These are phyloP conservation scores for Leishmania gerbilli DNA, from an alignment of 208 protist species.

Conservation along the genomic window DNA sequence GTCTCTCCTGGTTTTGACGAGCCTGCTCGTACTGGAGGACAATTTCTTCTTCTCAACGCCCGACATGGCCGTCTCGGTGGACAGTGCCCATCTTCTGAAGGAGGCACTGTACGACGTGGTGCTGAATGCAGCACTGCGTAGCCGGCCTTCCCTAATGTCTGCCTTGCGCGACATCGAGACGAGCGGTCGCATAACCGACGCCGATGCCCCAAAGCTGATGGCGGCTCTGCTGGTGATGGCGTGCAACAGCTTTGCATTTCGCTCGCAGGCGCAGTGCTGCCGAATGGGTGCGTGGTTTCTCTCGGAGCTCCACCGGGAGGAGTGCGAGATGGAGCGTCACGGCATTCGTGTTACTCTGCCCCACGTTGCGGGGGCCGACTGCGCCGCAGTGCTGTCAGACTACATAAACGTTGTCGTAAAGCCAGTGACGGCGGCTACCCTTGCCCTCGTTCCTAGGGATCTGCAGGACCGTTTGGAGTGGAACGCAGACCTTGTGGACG, in stretches of 20 bases:
- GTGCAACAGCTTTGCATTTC: conserved; percentile 64
- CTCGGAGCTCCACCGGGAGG: conserved; percentile 59
- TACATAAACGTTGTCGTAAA: conserved; percentile 55
- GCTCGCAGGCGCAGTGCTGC: conserved; percentile 53
- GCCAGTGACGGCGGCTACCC: conserved; percentile 43
- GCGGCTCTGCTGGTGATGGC: conserved; percentile 57
- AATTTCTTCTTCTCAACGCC: conserved; percentile 49
- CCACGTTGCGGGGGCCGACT: conserved; percentile 16
- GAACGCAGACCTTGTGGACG: conserved; percentile 40
- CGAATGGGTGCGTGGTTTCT: conserved; percentile 39
- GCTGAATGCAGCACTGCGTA: conserved; percentile 33
- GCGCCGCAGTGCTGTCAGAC: conserved; percentile 34
- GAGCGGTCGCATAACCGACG: conserved; percentile 38
- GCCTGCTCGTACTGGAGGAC: conserved; percentile 48
- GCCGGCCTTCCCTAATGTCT: conserved; percentile 39
- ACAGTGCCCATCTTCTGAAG: conserved; percentile 44
- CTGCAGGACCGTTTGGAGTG: conserved; percentile 73
- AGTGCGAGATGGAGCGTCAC: conserved; percentile 48
- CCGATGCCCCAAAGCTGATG: conserved; percentile 51
- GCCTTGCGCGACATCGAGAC: conserved; percentile 38
- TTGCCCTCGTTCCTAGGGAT: conserved; percentile 67
- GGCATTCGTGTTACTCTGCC: conserved; percentile 38
- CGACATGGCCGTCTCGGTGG: conserved; percentile 16
- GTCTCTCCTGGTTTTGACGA: conserved; percentile 55
- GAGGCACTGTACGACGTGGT: conserved; percentile 66